A percentile compares a stretch with the other conserved stretches of the same genome.
Evolutionary conservation across 2,329 filamentous ascomycete genomes (phyloP).

Genomic region (Ceratocystis cacaofunesta): DNA sequence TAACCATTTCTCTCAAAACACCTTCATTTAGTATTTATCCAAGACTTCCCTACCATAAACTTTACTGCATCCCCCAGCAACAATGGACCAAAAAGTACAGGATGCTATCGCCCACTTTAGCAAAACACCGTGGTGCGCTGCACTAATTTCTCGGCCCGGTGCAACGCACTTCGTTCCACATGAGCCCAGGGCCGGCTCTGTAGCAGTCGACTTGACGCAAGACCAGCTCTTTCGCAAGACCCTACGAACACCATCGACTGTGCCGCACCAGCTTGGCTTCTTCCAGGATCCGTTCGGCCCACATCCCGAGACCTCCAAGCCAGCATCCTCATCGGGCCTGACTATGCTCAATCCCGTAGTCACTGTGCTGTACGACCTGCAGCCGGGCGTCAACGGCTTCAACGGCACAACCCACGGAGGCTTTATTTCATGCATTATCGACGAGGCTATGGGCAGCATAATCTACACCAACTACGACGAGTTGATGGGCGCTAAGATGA

Average conservation of each 20-base stretch:
- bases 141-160: slow-evolving; percentile 6
- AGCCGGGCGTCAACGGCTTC: slow-evolving; percentile 20
- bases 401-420: slow-evolving; percentile 22
- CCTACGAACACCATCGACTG: slow-evolving; percentile 14
- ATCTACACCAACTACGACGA: slow-evolving; percentile 19
- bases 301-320: not conserved
- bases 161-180: slow-evolving; percentile 9
- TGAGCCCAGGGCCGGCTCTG: not conserved
- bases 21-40: too few relatives aligned
- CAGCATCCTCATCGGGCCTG: slow-evolving; percentile 6
- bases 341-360: slow-evolving; percentile 17
- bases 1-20: too few relatives aligned
- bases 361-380: slow-evolving; percentile 20
- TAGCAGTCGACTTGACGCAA: slow-evolving; percentile 2
- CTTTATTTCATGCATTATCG: slow-evolving; percentile 20
- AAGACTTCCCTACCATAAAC: too few relatives aligned
- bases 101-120: slow-evolving; percentile 12
- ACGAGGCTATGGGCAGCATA: slow-evolving; percentile 23
- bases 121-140: slow-evolving; percentile 14
- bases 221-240: slow-evolving; percentile 18
- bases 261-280: slow-evolving; percentile 21
- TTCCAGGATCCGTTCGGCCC: slow-evolving; percentile 16
- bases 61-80: not conserved
- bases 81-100: not conserved
- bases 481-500: slow-evolving; percentile 10